Evolutionary conservation across 2,329 filamentous ascomycete species (phyloP).

Genomic region (Cadophora gregata): DNA sequence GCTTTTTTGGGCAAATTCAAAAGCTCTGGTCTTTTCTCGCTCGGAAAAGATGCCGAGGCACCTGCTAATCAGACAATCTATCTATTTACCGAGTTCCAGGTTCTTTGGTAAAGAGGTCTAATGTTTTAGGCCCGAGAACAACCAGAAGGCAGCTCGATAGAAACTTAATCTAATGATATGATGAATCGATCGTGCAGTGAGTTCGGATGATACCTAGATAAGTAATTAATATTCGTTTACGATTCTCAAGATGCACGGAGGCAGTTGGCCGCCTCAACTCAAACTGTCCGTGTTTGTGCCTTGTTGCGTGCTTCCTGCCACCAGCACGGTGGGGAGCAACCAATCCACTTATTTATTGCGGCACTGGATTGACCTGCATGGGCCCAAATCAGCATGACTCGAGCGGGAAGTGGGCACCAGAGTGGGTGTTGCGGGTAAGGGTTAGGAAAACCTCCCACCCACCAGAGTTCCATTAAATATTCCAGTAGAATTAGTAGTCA

Average conservation of each 20-base stretch:
- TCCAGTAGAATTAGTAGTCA: no score
- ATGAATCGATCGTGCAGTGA: neutral
- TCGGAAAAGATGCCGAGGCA: neutral
- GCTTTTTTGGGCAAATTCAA: neutral
- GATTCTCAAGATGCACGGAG: neutral
- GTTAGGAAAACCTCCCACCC: neutral
- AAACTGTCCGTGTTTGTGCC: neutral
- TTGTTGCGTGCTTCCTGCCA: neutral
- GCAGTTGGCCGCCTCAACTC: neutral
- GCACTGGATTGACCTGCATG: neutral
- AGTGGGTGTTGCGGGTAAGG: neutral
- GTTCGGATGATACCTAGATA: neutral
- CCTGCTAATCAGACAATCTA: no score
- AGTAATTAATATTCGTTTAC: neutral
- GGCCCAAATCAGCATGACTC: constrained; percentile 12
- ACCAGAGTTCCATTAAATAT: no score
- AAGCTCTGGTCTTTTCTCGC: neutral
- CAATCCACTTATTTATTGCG: constrained; percentile 6
- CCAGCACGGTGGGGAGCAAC: neutral
- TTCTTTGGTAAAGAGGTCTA: neutral
- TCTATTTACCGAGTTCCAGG: no score
- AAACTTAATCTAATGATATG: neutral
- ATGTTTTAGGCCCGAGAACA: neutral
- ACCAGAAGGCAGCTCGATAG: neutral
- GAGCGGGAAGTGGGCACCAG: constrained; percentile 11